Base-by-base conservation (phyloP, 371 early-diverging fungal genomes). In the Apophysomyces sp. region DNA sequence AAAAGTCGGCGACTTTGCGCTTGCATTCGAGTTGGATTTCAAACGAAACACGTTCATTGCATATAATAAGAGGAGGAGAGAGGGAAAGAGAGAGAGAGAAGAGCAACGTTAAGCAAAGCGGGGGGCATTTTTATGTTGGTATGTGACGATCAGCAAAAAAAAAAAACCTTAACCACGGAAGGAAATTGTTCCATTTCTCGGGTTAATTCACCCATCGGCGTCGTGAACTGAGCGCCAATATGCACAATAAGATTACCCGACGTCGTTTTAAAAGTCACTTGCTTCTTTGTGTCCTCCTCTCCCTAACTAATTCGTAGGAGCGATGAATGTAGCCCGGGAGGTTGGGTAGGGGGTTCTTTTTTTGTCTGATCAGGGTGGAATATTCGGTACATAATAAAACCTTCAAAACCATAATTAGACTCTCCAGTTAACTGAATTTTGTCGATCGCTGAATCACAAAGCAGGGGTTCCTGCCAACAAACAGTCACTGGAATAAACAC, bases 11-110 rank as follows among this genome's bases (percentile, higher is more conserved):
- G 57, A 55, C 60, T 63, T 63, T 16, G 60, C 26, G 34, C 44
- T 55, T 3, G 40, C 30, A 40, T 67, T 67, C 41, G 51, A 21
- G 18, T 29, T 58, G 31, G 63, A 63, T 31, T 68, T 68, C 18
- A 57, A 37, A 36, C 68, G 68, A 34, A 68, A 67, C 3, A 71
- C 62, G 41, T 68, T 71, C 67, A 71, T 71, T 54, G 32, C 26
- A n/a, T 30, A 44, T 34, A 34, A 34, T 11, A 13, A 11, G 16
- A n/a, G 18, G 16, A n/a, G 13, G 18, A 41, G 16, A 7, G 6
- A 41, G 18, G n/a, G n/a, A 16, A 16, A 41, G 18, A 41, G 18
- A 18, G 41, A n/a, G n/a, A 18, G n/a, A 16, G 18, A 41, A 41
- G 18, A 11, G 13, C n/a, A 13, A 41, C 41, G 6, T 7, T n/a